Percentiles rank a stretch among this genome's conserved stretches.
Conservation (phyloP, 2,329 filamentous ascomycete species). For the Pestalotiopsis sp. region DNA sequence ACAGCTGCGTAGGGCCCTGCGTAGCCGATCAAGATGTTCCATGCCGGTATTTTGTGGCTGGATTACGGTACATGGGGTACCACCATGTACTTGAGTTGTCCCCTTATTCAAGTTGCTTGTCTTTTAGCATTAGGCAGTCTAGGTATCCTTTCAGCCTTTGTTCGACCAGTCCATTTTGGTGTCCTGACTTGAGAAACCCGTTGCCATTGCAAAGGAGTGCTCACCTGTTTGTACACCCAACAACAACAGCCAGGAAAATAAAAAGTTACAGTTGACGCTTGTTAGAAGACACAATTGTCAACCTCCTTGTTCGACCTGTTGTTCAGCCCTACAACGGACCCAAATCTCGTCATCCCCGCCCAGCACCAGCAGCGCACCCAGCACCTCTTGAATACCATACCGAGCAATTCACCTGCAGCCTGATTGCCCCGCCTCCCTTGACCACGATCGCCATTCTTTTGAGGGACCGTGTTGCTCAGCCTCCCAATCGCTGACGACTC, state of each 20-base stretch:
- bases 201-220: not conserved
- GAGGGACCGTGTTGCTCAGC: slow-evolving; percentile 8
- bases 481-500: slow-evolving; percentile 12
- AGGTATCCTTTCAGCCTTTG: not conserved
- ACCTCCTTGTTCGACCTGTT: not conserved
- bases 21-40: not conserved
- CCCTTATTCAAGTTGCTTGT: not conserved
- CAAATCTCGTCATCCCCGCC: not conserved
- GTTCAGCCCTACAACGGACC: not conserved
- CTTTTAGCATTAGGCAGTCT: not conserved
- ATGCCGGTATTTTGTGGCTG: no score
- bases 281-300: not conserved
- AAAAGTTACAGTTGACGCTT: not conserved
- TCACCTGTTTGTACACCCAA: not conserved
- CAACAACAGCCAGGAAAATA: not conserved
- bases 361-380: not conserved
- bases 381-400: not conserved
- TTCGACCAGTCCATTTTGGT: not conserved
- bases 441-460: slow-evolving; percentile 7
- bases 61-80: no score
- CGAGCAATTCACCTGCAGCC: not conserved
- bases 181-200: not conserved
- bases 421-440: slow-evolving; percentile 9
- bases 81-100: not conserved
- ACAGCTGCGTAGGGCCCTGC: not conserved